Base-by-base conservation (phyloP, 169 alveolate species). In the Neospora caninum region DNA sequence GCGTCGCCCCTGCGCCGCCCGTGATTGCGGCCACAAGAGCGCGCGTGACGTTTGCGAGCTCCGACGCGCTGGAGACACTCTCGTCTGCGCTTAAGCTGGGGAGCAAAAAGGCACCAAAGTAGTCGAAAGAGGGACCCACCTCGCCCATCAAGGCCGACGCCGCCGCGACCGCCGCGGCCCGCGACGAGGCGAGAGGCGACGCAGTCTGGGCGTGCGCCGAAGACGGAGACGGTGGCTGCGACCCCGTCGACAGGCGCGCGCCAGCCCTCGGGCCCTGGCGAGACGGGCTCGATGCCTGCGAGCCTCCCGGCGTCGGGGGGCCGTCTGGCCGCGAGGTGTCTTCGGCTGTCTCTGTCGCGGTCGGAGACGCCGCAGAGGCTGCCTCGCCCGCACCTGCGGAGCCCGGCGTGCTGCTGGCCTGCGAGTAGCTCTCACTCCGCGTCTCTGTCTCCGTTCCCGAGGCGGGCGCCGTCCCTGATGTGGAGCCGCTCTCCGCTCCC, bases 121-220 rank as follows among this genome's bases (percentile, higher is more conserved):
- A 82, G 41, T 82, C 89, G 2, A 42, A 27, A 20, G 89, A 82
- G 18, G 89, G 64, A 4, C 69, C 69, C 41, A 42, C 69, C 41
- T 42, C 89, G n/a, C 89, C 89, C 89, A 82, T 38, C 64, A 82
- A 49, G 31, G 89, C 89, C 2, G 89, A 22, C 27, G 89, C 89
- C 41, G 89, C 89, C 34, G 89, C 89, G 53, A 82, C 64, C 6
- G 89, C 89, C 36, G 89, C 89, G 38, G 89, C 89, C 20, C 69
- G 41, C 6, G 89, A 18, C n/a, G 89, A 39, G 25, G 69, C 36
- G 18, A 36, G 41, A 25, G 89, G 18, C 89, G 89, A 82, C n/a
- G 38, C 27, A 49, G 58, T 7, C 31, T 42, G 29, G 49, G 88
- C 18, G 58, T 7, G 36, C 64, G 88, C 88, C 27, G 58, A n/a